These are phyloP conservation scores for Bolboschoenus planiculmis DNA, from an alignment of 176 grass and related monocot species.

Conservation along the genomic window DNA sequence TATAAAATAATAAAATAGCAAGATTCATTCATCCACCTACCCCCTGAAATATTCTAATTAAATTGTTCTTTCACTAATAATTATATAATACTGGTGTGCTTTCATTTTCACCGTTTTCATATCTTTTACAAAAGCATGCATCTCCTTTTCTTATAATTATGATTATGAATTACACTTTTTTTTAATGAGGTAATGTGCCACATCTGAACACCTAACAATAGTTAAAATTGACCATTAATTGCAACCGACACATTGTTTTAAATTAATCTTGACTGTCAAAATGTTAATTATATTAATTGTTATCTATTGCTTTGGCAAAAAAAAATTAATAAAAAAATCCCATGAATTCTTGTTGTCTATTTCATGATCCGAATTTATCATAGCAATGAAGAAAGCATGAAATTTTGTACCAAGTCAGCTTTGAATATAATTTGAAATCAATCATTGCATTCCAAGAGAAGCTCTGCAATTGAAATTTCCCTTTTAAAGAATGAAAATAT, in stretches of 20 bases:
- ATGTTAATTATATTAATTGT: no score
- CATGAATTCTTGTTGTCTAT: background rate
- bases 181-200: conserved; percentile 15
- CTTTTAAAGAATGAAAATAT: background rate
- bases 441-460: background rate
- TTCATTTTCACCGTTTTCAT: conserved; percentile 10
- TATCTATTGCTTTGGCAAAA: background rate
- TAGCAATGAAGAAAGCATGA: background rate
- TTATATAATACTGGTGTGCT: background rate
- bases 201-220: background rate
- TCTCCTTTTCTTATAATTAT: conserved; percentile 5
- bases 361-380: background rate
- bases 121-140: background rate
- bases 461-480: background rate
- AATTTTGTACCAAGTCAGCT: background rate
- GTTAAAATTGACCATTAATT: background rate
- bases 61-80: conserved; percentile 2
- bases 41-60: background rate
- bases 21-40: conserved; percentile 5
- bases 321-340: background rate
- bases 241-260: background rate
- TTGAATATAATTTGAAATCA: background rate
- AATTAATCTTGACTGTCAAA: background rate
- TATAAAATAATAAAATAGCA: background rate
- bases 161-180: background rate